Base-by-base conservation (phyloP, 768 basidiomycete species). In the Agrocybe pediades region DNA sequence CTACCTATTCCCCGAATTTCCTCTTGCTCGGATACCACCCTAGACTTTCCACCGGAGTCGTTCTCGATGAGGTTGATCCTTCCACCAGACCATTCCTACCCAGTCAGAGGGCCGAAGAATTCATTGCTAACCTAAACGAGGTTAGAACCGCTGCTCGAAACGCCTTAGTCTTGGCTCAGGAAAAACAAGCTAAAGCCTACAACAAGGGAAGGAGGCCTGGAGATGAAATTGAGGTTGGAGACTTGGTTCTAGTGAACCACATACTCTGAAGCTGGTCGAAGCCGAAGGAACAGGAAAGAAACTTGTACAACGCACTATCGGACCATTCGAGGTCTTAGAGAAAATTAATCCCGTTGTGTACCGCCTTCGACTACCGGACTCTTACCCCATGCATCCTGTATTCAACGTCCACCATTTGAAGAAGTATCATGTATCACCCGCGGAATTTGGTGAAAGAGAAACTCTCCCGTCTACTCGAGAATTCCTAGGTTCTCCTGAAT, bases 21-120 rank as follows among this genome's bases (percentile, higher is more conserved):
- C 50, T 71, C 0, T 57, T 73, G 16, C 20, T 67, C 26, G 71
- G 73, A 0, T 73, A 64, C 26, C 23, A 61, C 9, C 68, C 70
- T 0, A 23, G 48, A 15, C 44, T 52, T 3, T 21, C 40, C 23
- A 19, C 41, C 46, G 33, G 29, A 23, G 24, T 11, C 24, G 27
- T 25, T 25, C 9, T 15, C 6, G 11, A 17, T 20, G 39, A 46
- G 19, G 19, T 7, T 16, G 40, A 44, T 1, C 44, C 44, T 3
- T 26, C 36, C 2, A 19, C 3, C 1, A 24, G 26, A 2, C 43
- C 50, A 0, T 52, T 29, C 13, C 20, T 41, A 8, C 46, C 46
- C 1, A 57, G 47, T 15, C 48, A 50, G 25, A 9, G 23, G 15
- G 57, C 50, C 4, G 30, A 26, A 17, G 36, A 17, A 3, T 25